Base-by-base conservation (phyloP, 23 red algal genomes). In the Agarophyton chilense region DNA sequence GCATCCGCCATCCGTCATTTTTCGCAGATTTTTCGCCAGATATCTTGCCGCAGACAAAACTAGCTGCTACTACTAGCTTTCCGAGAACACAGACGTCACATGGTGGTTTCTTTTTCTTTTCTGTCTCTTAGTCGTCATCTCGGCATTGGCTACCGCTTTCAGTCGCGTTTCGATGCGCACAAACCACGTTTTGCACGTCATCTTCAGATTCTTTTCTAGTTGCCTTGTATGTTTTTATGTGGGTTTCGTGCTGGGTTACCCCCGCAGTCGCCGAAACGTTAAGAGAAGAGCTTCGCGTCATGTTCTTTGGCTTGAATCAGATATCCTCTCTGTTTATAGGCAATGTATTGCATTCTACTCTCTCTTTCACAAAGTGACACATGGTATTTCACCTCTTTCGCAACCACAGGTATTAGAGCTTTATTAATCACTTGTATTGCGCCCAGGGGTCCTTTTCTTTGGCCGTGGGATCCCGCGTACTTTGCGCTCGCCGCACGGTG, bases 121-220 rank as follows among this genome's bases (percentile, higher is more conserved):
- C 1, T 56, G 36, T 6, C 53, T 42, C 4, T 74, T 21, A 17
- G 79, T 71, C 54, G 38, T 64, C 40, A 47, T 79, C 22, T 93
- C 79, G 90, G 81, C 47, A 24, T 13, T 78, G 19, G 77, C 51
- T 14, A 82, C 89, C 21, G 64, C 62, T 46, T 45, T 79, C 31
- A 81, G 70, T n/a, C 93, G 93, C 49, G 85, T 95, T 2, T 70
- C 81, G 11, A 85, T 95, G 1, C 85, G 93, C 18, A 25, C 85
- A 4, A 85, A 95, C 41, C 85, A 95, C 78, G 46, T 95, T 44
- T 51, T 89, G 18, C 85, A 95, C 68, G 81, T 95, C 29, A 43
- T 95, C 42, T 76, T 64, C 2, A 86, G 93, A 9, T 50, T 72
- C 62, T 16, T 18, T 90, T 32, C 62, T 95, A 31, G 93, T 85